phyloP scores from a whole-genome alignment of 2,329 filamentous ascomycete species.

The Talaromyces marneffei region DNA sequence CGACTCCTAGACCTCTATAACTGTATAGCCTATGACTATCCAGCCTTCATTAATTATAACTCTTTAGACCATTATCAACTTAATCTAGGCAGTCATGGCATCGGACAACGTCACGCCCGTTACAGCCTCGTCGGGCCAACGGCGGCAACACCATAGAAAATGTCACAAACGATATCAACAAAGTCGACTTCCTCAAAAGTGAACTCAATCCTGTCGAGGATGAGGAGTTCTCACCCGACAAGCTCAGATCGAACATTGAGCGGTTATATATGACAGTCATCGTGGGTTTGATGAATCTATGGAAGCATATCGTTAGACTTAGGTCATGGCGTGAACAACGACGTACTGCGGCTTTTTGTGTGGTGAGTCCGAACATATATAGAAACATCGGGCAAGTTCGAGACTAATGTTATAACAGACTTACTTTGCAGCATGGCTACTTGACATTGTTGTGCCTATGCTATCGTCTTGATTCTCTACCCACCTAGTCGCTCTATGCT shows the following conservation, averaged over 20 bases:
- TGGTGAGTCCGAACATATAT: constrained; percentile 32
- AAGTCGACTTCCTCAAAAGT: constrained; percentile 1
- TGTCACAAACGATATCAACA: not conserved
- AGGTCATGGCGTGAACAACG: constrained; percentile 71
- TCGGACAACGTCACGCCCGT: not conserved
- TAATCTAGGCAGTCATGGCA: not conserved
- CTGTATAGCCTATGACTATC: not conserved
- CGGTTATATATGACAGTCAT: constrained; percentile 75
- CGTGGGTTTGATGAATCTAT: constrained; percentile 58
- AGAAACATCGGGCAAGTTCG: not conserved
- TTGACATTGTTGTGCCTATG: constrained; percentile 64
- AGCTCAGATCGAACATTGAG: constrained; percentile 70
- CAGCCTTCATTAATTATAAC: not conserved
- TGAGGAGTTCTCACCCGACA: constrained; percentile 79
- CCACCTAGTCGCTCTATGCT: constrained; percentile 57
- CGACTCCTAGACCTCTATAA: not conserved
- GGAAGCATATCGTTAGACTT: constrained; percentile 69
- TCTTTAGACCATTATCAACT: not conserved
- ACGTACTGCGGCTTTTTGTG: constrained; percentile 62
- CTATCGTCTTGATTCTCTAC: constrained; percentile 62
- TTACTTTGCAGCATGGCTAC: constrained; percentile 61
- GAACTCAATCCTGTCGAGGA: constrained; percentile 64
- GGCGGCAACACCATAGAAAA: constrained; percentile 2
- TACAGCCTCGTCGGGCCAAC: constrained; percentile 2
- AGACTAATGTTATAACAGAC: constrained; percentile 25